Evolutionary conservation across 192 early-diverging fungal species (phyloP), one percentile per base, ranked within the genome.

Genomic region (Fimicolochytrium jonesii): DNA sequence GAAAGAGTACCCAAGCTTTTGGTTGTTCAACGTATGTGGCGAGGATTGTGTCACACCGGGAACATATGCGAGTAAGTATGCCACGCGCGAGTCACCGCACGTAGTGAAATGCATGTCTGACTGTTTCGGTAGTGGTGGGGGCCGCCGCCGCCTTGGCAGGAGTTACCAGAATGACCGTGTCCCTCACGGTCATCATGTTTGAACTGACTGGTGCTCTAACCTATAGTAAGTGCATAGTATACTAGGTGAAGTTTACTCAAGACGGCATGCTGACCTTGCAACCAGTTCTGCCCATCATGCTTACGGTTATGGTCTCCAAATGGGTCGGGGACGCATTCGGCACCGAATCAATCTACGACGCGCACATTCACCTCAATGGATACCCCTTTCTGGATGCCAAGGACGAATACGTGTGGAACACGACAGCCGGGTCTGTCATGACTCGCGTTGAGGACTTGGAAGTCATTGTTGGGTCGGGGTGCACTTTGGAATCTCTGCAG

Each of bases 121-220:
- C 13, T 52, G 20, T 28, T 50, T 58, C 28, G 29, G 18, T 22
- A 61, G 59, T 96, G 60, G 76, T 97, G 33, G 95, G 95, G 22
- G 93, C 95, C 1, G 93, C 93, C 0, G 94, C 92, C 2, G 83
- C 89, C 4, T 74, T 97, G 57, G 85, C 81, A 37, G 92, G 92
- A 2, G 88, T 92, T 10, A 95, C 92, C 73, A 87, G 90, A 61
- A 89, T 90, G 58, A 92, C 92, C n/a, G 72, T 82, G 33, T 73
- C 72, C 2, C 57, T 79, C 31, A 92, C 93, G 0, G 95, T 99
- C 9, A 97, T 99, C 69, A 95, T 97, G 93, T 99, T 97, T 74
- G 97, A 99, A 67, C 74, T 99, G 56, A 99, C 97, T 0, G 94
- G 94, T 17, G 91, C 95, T 1, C 72, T 99, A 23, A 90, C 89